A percentile compares a stretch with the other conserved stretches of the same genome.
These are phyloP conservation scores for Globisporangium irregulare DNA, from an alignment of 352 stramenopile species.

Conservation along the genomic window DNA sequence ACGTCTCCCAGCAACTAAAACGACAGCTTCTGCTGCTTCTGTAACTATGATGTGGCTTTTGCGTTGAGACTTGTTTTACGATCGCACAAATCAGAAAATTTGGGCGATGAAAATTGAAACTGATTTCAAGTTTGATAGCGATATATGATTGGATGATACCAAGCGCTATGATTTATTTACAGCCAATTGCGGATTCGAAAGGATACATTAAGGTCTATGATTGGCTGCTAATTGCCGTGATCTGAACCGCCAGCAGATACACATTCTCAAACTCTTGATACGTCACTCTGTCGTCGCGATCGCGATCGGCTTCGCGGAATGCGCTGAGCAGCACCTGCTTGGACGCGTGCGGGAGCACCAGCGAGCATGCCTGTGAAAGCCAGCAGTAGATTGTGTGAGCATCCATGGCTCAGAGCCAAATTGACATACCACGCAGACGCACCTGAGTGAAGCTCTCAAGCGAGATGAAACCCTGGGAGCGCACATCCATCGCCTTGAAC, in stretches of 20 bases:
- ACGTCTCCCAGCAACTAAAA: too few species aligned
- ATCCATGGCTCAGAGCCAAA: neutral
- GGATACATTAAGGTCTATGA: neutral
- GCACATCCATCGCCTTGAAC: conserved; percentile 68
- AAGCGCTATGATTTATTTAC: neutral
- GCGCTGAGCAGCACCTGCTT: conserved; percentile 27
- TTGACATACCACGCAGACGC: neutral
- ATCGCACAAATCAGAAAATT: conserved; percentile 2
- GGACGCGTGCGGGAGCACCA: conserved; percentile 37
- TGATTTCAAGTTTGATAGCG: neutral
- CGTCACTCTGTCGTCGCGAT: conserved; percentile 37
- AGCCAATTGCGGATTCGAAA: neutral
- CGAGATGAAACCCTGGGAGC: conserved; percentile 63
- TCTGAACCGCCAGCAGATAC: conserved; percentile 2
- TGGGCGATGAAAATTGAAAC: neutral
- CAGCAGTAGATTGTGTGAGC: neutral
- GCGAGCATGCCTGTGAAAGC: conserved; percentile 27
- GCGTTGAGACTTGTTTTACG: neutral
- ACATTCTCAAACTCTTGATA: conserved; percentile 20
- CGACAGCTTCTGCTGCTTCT: neutral
- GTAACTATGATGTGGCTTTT: neutral
- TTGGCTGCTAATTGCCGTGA: neutral
- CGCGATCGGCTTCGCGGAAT: conserved; percentile 56
- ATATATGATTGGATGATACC: neutral
- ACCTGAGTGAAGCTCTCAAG: conserved; percentile 50